Conservation (phyloP, 371 early-diverging fungal species). For the Dinochytrium kinnereticum region DNA sequence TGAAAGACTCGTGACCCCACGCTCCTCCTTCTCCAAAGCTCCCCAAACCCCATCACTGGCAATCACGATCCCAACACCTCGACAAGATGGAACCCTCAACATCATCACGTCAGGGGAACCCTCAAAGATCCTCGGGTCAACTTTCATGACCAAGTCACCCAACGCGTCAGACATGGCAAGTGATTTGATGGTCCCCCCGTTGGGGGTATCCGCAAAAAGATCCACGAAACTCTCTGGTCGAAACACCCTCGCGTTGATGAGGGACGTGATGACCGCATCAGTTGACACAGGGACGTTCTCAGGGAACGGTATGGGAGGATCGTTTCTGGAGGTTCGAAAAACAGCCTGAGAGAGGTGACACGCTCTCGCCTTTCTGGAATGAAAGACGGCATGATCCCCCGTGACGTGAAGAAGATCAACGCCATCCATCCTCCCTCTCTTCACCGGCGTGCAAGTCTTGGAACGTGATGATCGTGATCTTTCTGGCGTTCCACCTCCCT, state of each 20-base stretch:
- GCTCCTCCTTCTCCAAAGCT: background rate
- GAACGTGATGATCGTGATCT: no score
- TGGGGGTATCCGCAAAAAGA: slow-evolving; percentile 9
- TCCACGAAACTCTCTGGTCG: slow-evolving; percentile 16
- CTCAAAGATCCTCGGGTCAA: slow-evolving; percentile 25
- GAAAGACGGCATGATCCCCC: slow-evolving; percentile 27
- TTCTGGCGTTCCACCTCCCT: background rate
- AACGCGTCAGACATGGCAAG: slow-evolving; percentile 24
- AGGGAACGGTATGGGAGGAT: background rate
- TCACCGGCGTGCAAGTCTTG: no score
- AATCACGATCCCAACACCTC: slow-evolving; percentile 16
- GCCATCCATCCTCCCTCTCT: no score
- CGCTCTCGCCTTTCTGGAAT: slow-evolving; percentile 21
- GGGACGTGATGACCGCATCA: background rate
- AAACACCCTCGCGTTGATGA: slow-evolving; percentile 26
- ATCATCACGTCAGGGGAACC: slow-evolving; percentile 24
- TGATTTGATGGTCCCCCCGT: background rate
- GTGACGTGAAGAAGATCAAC: slow-evolving; percentile 21
- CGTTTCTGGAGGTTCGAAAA: slow-evolving; percentile 7
- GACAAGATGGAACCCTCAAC: background rate
- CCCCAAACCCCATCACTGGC: slow-evolving; percentile 38
- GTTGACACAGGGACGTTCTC: background rate
- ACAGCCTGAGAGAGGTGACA: slow-evolving; percentile 17
- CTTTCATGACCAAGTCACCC: slow-evolving; percentile 34
- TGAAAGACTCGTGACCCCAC: background rate